Percentiles rank a stretch among this genome's conserved stretches.
phyloP scores from a whole-genome alignment of 352 stramenopile genomes.

The Phytophthora lateralis region DNA sequence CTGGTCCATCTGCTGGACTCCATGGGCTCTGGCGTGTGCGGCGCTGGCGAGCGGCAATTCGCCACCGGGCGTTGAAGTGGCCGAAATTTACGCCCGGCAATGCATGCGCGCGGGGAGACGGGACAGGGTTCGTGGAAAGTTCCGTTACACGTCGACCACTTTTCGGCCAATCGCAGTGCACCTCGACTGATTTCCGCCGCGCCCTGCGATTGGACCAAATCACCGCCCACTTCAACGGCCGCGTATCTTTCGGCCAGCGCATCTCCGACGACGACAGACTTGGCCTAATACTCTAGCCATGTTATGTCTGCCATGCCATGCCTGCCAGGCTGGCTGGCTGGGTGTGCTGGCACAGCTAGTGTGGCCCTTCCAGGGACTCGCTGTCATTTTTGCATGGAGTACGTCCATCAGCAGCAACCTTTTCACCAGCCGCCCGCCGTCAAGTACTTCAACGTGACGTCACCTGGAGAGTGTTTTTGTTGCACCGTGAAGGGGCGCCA shows the following conservation, averaged over 20 bases:
- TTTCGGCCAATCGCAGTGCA: background rate
- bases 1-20: conserved; percentile 18
- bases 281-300: no score
- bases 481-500: conserved; percentile 23
- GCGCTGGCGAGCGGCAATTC: conserved; percentile 23
- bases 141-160: conserved; percentile 13
- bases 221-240: conserved; percentile 13
- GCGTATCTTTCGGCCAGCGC: conserved; percentile 15
- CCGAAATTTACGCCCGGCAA: conserved; percentile 19
- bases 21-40: conserved; percentile 23
- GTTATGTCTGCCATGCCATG: no score
- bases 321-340: no score
- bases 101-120: background rate
- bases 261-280: no score
- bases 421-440: background rate
- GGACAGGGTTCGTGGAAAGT: conserved; percentile 43
- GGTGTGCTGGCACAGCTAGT: background rate
- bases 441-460: conserved; percentile 16
- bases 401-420: background rate
- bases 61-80: conserved; percentile 38
- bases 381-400: background rate
- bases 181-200: conserved; percentile 1
- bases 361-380: no score
- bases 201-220: conserved; percentile 17
- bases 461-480: conserved; percentile 17